phyloP scores from a whole-genome alignment of 2,329 filamentous ascomycete species.

The Alternaria brassicicola region DNA sequence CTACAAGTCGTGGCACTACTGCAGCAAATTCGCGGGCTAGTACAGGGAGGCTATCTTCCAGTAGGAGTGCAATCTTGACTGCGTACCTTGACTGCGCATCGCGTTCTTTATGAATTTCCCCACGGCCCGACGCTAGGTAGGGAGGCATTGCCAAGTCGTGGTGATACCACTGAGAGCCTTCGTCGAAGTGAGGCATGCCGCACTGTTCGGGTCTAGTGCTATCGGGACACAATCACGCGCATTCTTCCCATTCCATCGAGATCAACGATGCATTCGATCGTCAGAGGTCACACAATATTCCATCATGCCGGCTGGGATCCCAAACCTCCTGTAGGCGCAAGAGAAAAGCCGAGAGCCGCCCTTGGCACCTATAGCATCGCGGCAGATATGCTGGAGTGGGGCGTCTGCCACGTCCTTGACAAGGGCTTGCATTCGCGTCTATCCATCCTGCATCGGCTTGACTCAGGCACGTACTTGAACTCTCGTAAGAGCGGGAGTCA shows the following conservation, averaged over 20 bases:
- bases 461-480: not conserved
- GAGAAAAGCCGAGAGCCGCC: not conserved
- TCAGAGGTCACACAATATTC: not conserved
- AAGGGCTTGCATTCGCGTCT: not conserved
- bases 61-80: no score
- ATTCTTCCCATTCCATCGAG: not conserved
- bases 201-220: no score
- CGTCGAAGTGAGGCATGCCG: no score
- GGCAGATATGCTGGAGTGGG: not conserved
- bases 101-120: no score
- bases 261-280: not conserved
- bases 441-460: not conserved
- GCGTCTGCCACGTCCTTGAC: not conserved
- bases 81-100: not conserved
- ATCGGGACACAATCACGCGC: no score
- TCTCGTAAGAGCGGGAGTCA: not conserved
- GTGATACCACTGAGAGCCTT: not conserved
- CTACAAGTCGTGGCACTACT: no score
- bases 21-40: no score
- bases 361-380: not conserved
- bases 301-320: not conserved
- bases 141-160: no score
- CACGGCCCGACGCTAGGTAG: no score
- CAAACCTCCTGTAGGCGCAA: not conserved
- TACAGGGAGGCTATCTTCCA: no score